Evolutionary conservation across 2,329 filamentous ascomycete species (phyloP).

Genomic region (Xylaria sp.): DNA sequence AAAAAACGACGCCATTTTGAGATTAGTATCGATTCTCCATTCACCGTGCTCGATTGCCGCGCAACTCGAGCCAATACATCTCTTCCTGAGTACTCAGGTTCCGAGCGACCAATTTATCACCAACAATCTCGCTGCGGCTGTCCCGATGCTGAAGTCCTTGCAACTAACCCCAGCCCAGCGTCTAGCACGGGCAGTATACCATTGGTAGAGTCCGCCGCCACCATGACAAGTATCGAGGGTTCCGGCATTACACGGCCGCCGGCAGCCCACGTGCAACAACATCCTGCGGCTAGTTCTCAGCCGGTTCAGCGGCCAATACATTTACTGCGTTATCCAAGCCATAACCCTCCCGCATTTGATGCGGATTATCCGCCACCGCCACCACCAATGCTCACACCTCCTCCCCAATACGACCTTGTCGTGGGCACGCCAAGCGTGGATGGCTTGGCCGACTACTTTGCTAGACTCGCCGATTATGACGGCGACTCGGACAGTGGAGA

Average conservation of each 20-base stretch:
- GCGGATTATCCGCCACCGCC: conserved; percentile 81
- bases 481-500: conserved; percentile 53
- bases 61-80: conserved; percentile 91
- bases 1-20: conserved; percentile 88
- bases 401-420: conserved; percentile 84
- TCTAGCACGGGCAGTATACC: conserved; percentile 65
- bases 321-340: conserved; percentile 82
- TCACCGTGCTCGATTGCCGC: conserved; percentile 91
- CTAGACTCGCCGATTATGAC: conserved; percentile 79
- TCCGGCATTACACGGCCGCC: conserved; percentile 60
- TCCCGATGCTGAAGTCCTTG: conserved; percentile 58
- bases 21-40: conserved; percentile 95
- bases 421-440: conserved; percentile 75
- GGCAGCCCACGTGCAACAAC: conserved; percentile 63
- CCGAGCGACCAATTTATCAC: conserved; percentile 62
- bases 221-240: conserved; percentile 35
- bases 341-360: conserved; percentile 87
- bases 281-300: conserved; percentile 40
- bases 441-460: conserved; percentile 86
- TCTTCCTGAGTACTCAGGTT: conserved; percentile 77
- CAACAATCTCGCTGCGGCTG: conserved; percentile 64
- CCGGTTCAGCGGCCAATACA: conserved; percentile 73
- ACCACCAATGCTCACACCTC: conserved; percentile 75
- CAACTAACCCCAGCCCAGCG: conserved; percentile 73
- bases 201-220: conserved; percentile 50